Evolutionary conservation across 2,329 filamentous ascomycete species (phyloP).

Genomic region (Penicillium fuscoglaucum): DNA sequence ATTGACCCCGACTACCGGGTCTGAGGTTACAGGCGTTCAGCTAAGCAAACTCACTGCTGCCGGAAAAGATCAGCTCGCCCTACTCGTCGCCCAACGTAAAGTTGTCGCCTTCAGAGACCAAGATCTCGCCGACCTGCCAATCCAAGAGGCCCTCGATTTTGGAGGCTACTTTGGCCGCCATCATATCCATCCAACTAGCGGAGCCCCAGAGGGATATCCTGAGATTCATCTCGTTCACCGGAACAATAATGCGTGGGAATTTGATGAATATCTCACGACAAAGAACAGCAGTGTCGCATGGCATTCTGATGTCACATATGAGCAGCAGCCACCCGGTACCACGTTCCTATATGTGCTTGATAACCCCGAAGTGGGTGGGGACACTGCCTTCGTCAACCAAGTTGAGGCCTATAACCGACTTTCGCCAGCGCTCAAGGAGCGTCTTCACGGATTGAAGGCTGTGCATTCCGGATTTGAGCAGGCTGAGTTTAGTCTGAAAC

Average conservation of each 20-base stretch:
- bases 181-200: conserved; percentile 75
- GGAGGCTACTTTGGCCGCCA: conserved; percentile 74
- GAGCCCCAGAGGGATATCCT: conserved; percentile 67
- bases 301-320: conserved; percentile 86
- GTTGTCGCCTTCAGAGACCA: conserved; percentile 52
- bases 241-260: conserved; percentile 60
- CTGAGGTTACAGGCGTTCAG: conserved; percentile 37
- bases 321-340: conserved; percentile 82
- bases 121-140: conserved; percentile 67
- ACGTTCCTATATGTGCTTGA: conserved; percentile 85
- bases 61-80: conserved; percentile 36
- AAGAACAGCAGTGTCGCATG: conserved; percentile 77
- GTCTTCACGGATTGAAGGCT: conserved; percentile 75
- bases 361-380: conserved; percentile 72
- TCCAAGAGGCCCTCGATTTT: conserved; percentile 66
- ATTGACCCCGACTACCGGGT: conserved; percentile 36
- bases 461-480: conserved; percentile 80
- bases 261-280: conserved; percentile 61
- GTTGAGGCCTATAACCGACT: conserved; percentile 77
- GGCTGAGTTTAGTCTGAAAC: conserved; percentile 62
- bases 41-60: conserved; percentile 31
- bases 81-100: conserved; percentile 38
- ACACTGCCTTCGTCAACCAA: conserved; percentile 77
- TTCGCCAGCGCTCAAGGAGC: conserved; percentile 71
- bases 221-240: conserved; percentile 76